These are phyloP conservation scores for Microdochium bolleyi DNA, from an alignment of 2,329 filamentous ascomycete species.

Conservation along the genomic window DNA sequence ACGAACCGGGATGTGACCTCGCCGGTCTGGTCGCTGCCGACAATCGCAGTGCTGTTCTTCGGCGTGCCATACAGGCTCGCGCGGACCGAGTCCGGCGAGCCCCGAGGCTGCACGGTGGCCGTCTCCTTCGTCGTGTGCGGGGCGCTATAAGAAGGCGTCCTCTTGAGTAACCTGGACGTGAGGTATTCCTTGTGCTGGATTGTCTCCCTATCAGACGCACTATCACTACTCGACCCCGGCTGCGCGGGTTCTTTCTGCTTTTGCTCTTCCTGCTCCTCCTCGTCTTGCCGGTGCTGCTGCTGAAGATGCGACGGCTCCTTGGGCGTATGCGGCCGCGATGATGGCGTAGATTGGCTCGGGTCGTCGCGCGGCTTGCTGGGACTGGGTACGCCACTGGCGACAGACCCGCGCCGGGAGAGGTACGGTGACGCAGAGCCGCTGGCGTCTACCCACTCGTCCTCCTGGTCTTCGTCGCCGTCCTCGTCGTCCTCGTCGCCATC, in stretches of 20 bases:
- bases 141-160: constrained; percentile 52
- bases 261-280: constrained; percentile 7
- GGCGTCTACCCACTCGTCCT: constrained; percentile 62
- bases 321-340: constrained; percentile 27
- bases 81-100: constrained; percentile 24
- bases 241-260: not conserved
- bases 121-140: constrained; percentile 58
- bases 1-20: constrained; percentile 55
- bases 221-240: constrained; percentile 2
- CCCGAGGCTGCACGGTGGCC: constrained; percentile 34
- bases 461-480: constrained; percentile 36
- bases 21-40: constrained; percentile 29
- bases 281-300: constrained; percentile 6
- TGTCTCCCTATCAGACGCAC: constrained; percentile 30
- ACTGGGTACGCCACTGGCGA: constrained; percentile 40
- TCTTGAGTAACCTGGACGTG: constrained; percentile 59
- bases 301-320: constrained; percentile 12
- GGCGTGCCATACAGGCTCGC: constrained; percentile 27
- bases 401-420: constrained; percentile 39
- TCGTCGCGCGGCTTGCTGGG: constrained; percentile 26
- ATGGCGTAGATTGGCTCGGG: constrained; percentile 2
- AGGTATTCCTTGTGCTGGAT: constrained; percentile 55
- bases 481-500: constrained; percentile 33
- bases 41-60: constrained; percentile 16
- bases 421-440: constrained; percentile 56